Evolutionary conservation across 163 green algal genomes (phyloP).

Genomic region (Scenedesmus sp.): DNA sequence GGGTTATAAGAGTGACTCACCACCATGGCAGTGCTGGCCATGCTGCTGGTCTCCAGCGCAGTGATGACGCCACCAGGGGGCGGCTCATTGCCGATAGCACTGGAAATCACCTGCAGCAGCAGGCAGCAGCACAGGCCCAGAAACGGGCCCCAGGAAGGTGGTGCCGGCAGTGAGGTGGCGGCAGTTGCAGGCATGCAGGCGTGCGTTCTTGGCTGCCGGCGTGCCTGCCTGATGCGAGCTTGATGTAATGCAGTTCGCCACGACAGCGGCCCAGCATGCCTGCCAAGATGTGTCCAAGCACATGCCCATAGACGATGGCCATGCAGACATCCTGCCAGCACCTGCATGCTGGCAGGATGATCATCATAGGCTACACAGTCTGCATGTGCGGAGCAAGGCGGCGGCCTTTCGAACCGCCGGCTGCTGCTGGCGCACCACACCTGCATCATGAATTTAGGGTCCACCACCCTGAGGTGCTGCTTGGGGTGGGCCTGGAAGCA

Average conservation of each 20-base stretch:
- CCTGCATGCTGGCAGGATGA: too few species aligned
- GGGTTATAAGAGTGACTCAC: slow-evolving; percentile 23
- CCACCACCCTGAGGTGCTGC: slow-evolving; percentile 28
- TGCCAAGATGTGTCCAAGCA: too few species aligned
- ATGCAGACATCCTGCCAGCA: too few species aligned
- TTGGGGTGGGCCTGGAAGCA: slow-evolving; percentile 63
- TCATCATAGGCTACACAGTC: too few species aligned
- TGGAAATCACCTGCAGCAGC: slow-evolving; percentile 72
- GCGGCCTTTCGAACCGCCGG: too few species aligned
- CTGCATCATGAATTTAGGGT: slow-evolving; percentile 53
- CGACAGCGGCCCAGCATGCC: too few species aligned
- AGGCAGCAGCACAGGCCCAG: background rate
- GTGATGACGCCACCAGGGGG: slow-evolving; percentile 69
- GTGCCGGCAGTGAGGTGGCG: too few species aligned
- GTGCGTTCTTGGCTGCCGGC: too few species aligned
- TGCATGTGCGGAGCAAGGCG: too few species aligned
- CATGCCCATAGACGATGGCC: too few species aligned
- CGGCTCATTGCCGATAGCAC: slow-evolving; percentile 82
- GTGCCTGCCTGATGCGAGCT: background rate
- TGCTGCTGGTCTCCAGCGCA: slow-evolving; percentile 48
- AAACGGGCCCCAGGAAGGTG: background rate
- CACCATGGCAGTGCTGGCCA: slow-evolving; percentile 42
- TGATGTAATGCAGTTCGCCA: background rate
- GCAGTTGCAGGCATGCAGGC: too few species aligned
- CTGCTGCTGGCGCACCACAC: background rate